These are phyloP conservation scores for Corylus americana DNA, from an alignment of 306 rosid genomes.

Conservation along the genomic window DNA sequence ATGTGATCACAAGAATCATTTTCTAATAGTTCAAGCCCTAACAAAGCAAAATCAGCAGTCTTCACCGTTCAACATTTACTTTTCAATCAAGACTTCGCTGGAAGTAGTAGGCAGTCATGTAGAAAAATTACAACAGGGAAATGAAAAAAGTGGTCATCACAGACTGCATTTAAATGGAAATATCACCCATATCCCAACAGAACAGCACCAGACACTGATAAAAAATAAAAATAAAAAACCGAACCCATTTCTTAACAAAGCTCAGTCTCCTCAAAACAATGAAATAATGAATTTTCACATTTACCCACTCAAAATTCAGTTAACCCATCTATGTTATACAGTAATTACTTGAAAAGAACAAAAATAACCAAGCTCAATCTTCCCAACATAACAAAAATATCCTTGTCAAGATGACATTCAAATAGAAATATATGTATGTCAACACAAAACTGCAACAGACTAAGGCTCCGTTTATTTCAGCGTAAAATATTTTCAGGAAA, in stretches of 20 bases:
- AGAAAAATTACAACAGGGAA: not conserved
- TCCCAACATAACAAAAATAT: not conserved
- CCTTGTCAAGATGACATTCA: not conserved
- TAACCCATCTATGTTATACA: not conserved
- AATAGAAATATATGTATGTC: not conserved
- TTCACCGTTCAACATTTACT: not conserved
- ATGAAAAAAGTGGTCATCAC: not conserved
- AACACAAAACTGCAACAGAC: not conserved
- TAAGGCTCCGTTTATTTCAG: not conserved
- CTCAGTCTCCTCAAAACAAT: not conserved
- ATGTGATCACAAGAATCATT: not conserved
- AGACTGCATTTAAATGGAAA: not conserved
- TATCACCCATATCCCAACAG: not conserved
- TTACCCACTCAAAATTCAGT: not conserved
- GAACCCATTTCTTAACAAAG: not conserved
- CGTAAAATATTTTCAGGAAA: too few relatives aligned
- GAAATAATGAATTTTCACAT: not conserved
- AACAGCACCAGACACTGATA: not conserved
- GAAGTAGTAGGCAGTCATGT: not conserved
- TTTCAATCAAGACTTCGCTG: not conserved
- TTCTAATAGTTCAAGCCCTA: not conserved
- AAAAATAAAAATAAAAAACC: not conserved
- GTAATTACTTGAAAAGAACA: not conserved
- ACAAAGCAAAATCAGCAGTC: not conserved
- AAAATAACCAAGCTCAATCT: not conserved